Evolutionary conservation across 331 rosid genomes (phyloP).

Genomic region (Quercus phellos): DNA sequence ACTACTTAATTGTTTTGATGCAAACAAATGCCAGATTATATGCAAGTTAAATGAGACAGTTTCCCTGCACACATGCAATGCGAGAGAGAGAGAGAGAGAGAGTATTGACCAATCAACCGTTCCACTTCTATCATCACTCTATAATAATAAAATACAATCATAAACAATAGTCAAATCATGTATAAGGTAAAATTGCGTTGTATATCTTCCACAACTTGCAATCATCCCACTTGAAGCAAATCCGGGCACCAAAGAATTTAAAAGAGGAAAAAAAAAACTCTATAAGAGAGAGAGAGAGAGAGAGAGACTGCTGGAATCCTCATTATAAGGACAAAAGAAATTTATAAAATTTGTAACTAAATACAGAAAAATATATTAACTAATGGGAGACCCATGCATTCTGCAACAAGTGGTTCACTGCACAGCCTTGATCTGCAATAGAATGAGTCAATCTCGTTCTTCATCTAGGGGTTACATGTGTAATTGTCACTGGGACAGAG

Average conservation of each 20-base stretch:
- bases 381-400: not conserved
- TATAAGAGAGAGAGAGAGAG: not conserved
- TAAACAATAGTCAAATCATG: not conserved
- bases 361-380: not conserved
- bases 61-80: not conserved
- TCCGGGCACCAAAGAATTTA: too few relatives aligned
- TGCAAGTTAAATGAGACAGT: not conserved
- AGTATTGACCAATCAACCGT: not conserved
- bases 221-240: not conserved
- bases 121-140: not conserved
- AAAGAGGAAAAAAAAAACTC: not conserved
- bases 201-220: not conserved
- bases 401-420: not conserved
- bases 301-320: not conserved
- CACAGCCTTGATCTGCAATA: not conserved
- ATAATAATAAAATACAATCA: not conserved
- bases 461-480: constrained; percentile 66
- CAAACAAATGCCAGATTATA: not conserved
- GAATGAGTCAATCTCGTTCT: constrained; percentile 1
- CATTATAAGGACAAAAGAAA: not conserved
- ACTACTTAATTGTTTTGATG: too few relatives aligned
- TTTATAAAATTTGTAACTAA: not conserved
- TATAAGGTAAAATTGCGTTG: not conserved
- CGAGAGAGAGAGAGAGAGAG: not conserved
- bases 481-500: constrained; percentile 36